Evolutionary conservation across 1,284 basidiomycete genomes (phyloP), one percentile per base, ranked within the genome.

Genomic region (Nidula niveotomentosa): DNA sequence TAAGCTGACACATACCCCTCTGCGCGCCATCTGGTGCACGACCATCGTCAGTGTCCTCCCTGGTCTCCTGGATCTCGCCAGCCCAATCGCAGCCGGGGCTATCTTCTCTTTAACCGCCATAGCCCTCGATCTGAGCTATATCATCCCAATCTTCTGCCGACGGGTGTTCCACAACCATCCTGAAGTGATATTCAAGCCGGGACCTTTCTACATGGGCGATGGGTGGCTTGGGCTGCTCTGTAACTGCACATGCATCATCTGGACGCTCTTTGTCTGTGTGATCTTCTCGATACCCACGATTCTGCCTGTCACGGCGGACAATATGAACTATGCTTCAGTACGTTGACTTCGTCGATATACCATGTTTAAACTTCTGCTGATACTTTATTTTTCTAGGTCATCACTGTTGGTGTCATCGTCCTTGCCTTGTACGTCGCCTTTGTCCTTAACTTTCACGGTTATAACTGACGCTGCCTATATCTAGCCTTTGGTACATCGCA

Each of bases 201-300:
- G 93, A n/a, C 93, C 93, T 15, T 95, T 93, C 74, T 90, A 86
- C 68, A 86, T 94, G 78, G 93, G 93, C 18, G 76, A 84, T 52
- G 91, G 91, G 0, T 62, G 77, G 56, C 67, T 93, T 17, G 91
- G 89, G 2, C 81, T 79, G 73, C 64, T 78, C 12, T 79, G 81
- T 60, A 93, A 94, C 65, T 57, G 77, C 17, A 79, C 79, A 50
- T 91, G 90, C 60, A 84, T 93, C 46, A 48, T 70, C 30, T 91
- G 88, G 88, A 88, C 86, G 48, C 56, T 81, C 23, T 90, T 91
- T 67, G 78, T 90, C 36, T 81, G 77, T 51, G 79, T 90, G 35
- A 80, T 91, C 58, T 90, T 91, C 69, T 85, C 87, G 18, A 72
- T 93, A 47, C 91, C 91, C 1, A 90, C 85, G 2, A 64, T 81